Evolutionary conservation across 495 filamentous ascomycete species (phyloP), one percentile per base, ranked within the genome.

Genomic region (Neurospora sp.): DNA sequence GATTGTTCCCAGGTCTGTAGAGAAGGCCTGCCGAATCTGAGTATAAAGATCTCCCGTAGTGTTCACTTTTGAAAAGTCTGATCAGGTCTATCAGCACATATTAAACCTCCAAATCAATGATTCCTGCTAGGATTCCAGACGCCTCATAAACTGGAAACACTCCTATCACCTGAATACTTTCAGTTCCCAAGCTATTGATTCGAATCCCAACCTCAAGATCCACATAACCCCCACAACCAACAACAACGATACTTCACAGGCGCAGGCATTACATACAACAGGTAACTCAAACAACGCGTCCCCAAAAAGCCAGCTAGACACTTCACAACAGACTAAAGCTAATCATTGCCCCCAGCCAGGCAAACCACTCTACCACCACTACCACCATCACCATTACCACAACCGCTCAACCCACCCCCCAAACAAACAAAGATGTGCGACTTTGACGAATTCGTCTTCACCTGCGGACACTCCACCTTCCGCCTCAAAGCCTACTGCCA

Each of bases 401-500:
- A 59, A 12, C 48, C 10, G 3, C 48, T 59, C 53, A 35, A 61
- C 27, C 53, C 12, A 61, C 11, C 12, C 53, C 22, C 12, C 20
- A 35, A 14, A 27, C 20, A 35, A 14, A 27, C 10, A 22, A 27
- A 81, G 39, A 92, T 92, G 89, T 91, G 90, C 76, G 86, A 91
- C 75, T 91, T 82, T 74, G 91, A 93, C 74, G 85, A 86, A 72
- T 89, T 91, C 73, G 72, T 83, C 72, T 93, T 88, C 74, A 79
- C 82, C 71, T 93, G 91, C 80, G 81, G 81, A 5, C 89, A 92
- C 78, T 82, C 82, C 16, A 77, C 77, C 10, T 78, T 82, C 22
- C 86, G 87, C 11, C 79, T 91, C 37, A 87, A 89, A 76, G 87
- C 87, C 35, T 85, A 91, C 78, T 93, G 91, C 81, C 91, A 93